Evolutionary conservation across 2,329 filamentous ascomycete species (phyloP).

Genomic region (Cladobotryum mycophilum): DNA sequence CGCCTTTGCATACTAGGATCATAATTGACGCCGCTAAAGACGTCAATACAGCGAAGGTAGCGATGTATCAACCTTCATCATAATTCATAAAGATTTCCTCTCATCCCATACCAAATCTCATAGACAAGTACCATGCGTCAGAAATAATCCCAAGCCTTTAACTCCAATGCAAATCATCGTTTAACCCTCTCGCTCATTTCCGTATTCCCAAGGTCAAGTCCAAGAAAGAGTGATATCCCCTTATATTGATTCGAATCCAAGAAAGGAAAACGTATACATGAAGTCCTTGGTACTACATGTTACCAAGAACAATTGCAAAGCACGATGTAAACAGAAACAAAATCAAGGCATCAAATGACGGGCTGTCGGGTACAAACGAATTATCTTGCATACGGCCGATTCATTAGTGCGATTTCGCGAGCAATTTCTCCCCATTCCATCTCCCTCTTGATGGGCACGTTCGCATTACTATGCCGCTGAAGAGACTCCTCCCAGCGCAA

Average conservation of each 20-base stretch:
- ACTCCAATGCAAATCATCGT: neutral
- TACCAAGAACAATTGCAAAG: neutral
- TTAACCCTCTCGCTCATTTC: neutral
- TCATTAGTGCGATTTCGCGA: conserved; percentile 91
- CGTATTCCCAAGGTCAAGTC: neutral
- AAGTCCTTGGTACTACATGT: neutral
- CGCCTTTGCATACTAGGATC: neutral
- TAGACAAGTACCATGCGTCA: neutral
- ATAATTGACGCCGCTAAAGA: neutral
- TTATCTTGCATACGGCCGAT: conserved; percentile 79
- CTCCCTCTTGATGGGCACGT: conserved; percentile 56
- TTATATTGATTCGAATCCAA: neutral
- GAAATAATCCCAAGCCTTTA: neutral
- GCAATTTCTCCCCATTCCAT: conserved; percentile 87
- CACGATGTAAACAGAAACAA: neutral
- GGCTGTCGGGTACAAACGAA: too few species aligned
- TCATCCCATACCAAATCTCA: neutral
- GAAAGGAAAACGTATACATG: neutral
- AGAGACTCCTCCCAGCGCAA: conserved; percentile 90
- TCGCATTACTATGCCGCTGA: conserved; percentile 44
- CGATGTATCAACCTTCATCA: neutral
- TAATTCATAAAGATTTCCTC: neutral
- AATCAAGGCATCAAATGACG: neutral
- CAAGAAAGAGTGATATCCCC: neutral
- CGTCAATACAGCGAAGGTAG: neutral